Evolutionary conservation across 2,329 filamentous ascomycete species (phyloP).

Genomic region (Fusarium poae): DNA sequence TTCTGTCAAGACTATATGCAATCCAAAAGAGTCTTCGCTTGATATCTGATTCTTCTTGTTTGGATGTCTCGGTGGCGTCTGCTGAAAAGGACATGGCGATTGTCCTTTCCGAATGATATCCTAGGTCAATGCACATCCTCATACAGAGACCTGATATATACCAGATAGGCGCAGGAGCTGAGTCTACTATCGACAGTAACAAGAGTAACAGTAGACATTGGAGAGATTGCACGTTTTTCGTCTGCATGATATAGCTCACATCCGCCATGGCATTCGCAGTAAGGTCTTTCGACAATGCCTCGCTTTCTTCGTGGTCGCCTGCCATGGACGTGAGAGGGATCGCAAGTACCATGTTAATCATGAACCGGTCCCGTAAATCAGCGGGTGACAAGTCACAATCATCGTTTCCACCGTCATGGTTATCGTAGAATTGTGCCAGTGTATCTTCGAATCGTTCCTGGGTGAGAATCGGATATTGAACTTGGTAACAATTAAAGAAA

Average conservation of each 20-base stretch:
- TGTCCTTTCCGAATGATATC: constrained; percentile 17
- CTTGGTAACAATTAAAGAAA: constrained; percentile 10
- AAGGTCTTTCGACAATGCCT: constrained; percentile 2
- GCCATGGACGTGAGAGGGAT: constrained; percentile 18
- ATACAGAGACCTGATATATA: constrained; percentile 25
- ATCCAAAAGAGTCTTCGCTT: constrained; percentile 24
- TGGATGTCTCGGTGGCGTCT: fast-evolving
- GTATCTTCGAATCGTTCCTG: constrained; percentile 6
- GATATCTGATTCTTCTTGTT: not conserved
- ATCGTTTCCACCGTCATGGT: not conserved
- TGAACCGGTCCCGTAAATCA: constrained; percentile 12
- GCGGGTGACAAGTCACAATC: not conserved
- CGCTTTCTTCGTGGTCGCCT: constrained; percentile 7
- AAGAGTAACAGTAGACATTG: constrained; percentile 14
- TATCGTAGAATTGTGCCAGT: constrained; percentile 4
- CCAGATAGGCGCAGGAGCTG: constrained; percentile 13
- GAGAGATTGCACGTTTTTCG: constrained; percentile 15
- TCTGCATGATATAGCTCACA: constrained; percentile 13
- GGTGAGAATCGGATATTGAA: constrained; percentile 19
- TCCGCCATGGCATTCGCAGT: constrained; percentile 17
- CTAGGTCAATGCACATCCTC: constrained; percentile 24
- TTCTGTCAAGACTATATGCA: constrained; percentile 11
- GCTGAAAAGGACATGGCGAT: not conserved
- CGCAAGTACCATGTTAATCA: constrained; percentile 25
- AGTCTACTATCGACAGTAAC: constrained; percentile 13